Base-by-base conservation (phyloP, 148 eudicot species). In the Camellia sinensis region DNA sequence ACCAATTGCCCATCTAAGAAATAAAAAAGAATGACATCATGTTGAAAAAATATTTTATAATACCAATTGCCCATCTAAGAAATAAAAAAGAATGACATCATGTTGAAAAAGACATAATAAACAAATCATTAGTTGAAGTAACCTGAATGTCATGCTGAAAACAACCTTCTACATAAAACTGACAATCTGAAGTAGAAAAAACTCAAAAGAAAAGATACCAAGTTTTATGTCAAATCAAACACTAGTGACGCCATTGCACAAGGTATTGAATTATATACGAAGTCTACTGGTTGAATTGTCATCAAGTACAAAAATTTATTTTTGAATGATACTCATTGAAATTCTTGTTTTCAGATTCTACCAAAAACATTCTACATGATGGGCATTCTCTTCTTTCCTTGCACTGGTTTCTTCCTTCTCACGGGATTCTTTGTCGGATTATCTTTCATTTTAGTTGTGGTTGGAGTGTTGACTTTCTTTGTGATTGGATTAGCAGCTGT, bases 401-500 rank as follows among this genome's bases (percentile, higher is more conserved):
- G 59, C 56, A 63, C 53, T 15, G 21, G 75, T 29, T 9, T 60
- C 7, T 21, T 79, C 3, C 19, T 76, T 69, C 18, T 79, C 53
- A 79, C 54, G 37, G 79, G 76, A 59, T 61, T 64, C 48, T 64
- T 74, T 14, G 10, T 76, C 22, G 56, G 73, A 70, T n/a, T 52
- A 61, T 73, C 76, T 68, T 79, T 74, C 76, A 46, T 63, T n/a
- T 43, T 75, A 62, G 69, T 69, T 11, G 41, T 79, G n/a, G 12
- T 79, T 57, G 82, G 82, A 12, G 29, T 70, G 14, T 48, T 65
- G 18, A 17, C 59, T 21, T 67, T 57, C 57, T 52, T 75, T 60
- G 82, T 76, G 76, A 41, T 79, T 1, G 72, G 78, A 29, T 48
- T 69, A 17, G 17, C 70, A 44, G 76, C 21, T 4, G 21, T 71